Percentiles rank a stretch among this genome's conserved stretches.
Conservation (phyloP, 768 basidiomycete species). For the Mrakia blollopis region DNA sequence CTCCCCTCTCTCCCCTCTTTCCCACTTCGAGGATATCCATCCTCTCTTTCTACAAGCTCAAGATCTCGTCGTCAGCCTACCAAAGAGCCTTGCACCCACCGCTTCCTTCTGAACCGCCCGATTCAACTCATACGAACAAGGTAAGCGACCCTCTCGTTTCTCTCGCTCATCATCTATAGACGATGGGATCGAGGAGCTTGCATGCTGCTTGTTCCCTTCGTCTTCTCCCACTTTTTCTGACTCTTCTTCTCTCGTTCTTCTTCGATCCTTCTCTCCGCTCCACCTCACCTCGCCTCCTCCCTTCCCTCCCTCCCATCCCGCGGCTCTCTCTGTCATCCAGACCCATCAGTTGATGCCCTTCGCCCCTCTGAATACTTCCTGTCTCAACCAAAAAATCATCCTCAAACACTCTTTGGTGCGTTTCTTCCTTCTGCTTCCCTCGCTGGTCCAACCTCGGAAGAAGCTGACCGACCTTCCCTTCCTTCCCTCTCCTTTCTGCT, state of each 20-base stretch:
- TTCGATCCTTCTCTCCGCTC: background rate
- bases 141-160: background rate
- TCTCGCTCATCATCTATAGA: background rate
- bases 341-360: slow-evolving; percentile 27
- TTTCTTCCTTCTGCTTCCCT: background rate
- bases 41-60: too few relatives aligned
- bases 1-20: too few relatives aligned
- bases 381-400: background rate
- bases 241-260: background rate
- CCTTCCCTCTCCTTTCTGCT: background rate
- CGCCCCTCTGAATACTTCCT: background rate
- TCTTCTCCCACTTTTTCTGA: background rate
- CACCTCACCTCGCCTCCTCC: background rate
- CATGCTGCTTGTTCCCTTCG: background rate
- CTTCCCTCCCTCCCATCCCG: background rate
- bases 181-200: background rate
- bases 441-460: background rate
- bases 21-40: too few relatives aligned
- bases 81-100: background rate
- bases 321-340: background rate
- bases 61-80: background rate
- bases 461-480: background rate
- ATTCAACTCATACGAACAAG: background rate
- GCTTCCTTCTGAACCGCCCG: background rate
- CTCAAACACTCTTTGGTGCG: background rate